Evolutionary conservation across 495 filamentous ascomycete species (phyloP).

Genomic region (Penicillium egyptiacum): DNA sequence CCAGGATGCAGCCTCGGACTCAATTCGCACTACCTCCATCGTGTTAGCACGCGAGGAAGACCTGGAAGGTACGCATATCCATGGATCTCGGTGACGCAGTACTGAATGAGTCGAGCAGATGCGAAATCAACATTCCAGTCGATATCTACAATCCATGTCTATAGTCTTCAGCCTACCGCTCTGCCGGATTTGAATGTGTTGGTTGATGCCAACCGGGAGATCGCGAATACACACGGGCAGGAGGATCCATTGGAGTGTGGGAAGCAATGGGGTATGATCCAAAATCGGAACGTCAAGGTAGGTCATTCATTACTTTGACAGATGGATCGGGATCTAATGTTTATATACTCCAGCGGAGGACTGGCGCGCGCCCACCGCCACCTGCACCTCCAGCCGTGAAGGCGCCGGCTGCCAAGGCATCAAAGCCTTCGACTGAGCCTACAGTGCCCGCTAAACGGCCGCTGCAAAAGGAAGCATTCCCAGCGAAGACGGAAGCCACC

Average conservation of each 20-base stretch:
- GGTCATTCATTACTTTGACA: neutral
- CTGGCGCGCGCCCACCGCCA: conserved; percentile 36
- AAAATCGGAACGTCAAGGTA: conserved; percentile 64
- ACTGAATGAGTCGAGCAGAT: conserved; percentile 45
- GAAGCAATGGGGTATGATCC: conserved; percentile 66
- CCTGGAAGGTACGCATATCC: conserved; percentile 58
- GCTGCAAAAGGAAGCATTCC: conserved; percentile 25
- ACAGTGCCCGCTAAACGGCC: conserved; percentile 39
- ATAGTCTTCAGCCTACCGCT: conserved; percentile 72
- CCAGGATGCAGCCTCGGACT: conserved; percentile 39
- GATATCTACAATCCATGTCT: conserved; percentile 78
- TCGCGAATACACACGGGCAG: conserved; percentile 48
- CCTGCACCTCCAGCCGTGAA: conserved; percentile 22
- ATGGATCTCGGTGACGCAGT: neutral
- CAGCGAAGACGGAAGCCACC: conserved; percentile 24
- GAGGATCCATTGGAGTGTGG: conserved; percentile 65
- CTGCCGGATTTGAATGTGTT: conserved; percentile 76
- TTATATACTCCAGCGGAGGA: conserved; percentile 46
- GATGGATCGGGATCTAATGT: conserved; percentile 12
- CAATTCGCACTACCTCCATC: conserved; percentile 53
- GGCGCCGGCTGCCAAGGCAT: conserved; percentile 17
- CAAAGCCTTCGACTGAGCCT: conserved; percentile 26
- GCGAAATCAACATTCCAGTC: conserved; percentile 65
- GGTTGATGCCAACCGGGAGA: conserved; percentile 63
- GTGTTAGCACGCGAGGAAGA: conserved; percentile 79